These are phyloP conservation scores for Didymella exigua DNA, from an alignment of 2,329 filamentous ascomycete species.

Conservation along the genomic window DNA sequence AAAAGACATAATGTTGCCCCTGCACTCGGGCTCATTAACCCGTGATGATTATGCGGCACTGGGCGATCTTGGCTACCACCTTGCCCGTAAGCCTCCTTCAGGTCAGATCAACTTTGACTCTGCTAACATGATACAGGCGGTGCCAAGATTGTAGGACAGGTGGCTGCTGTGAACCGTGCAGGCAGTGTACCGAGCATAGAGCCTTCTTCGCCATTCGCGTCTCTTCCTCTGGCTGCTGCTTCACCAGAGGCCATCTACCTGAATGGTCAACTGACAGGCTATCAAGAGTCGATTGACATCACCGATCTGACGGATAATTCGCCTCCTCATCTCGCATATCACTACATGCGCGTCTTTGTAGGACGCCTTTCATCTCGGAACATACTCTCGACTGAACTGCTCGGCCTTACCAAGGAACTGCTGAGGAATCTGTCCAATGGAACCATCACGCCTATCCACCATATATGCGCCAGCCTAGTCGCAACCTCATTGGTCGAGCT, in stretches of 20 bases:
- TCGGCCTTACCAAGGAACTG: slow-evolving; percentile 38
- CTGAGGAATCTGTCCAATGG: slow-evolving; percentile 34
- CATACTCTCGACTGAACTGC: slow-evolving; percentile 30
- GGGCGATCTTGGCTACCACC: slow-evolving; percentile 43
- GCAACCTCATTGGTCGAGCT: slow-evolving; percentile 44
- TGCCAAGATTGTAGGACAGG: slow-evolving; percentile 40
- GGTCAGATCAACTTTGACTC: not conserved
- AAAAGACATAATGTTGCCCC: slow-evolving; percentile 41
- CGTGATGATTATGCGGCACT: slow-evolving; percentile 40
- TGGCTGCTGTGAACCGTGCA: slow-evolving; percentile 37
- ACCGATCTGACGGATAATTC: slow-evolving; percentile 36
- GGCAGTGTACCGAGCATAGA: slow-evolving; percentile 41
- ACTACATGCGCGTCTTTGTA: slow-evolving; percentile 45
- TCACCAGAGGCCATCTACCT: slow-evolving; percentile 37
- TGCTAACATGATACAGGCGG: slow-evolving; percentile 31
- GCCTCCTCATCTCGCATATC: slow-evolving; percentile 42
- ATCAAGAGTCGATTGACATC: slow-evolving; percentile 41
- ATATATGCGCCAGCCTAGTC: slow-evolving; percentile 45
- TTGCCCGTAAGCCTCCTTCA: slow-evolving; percentile 40
- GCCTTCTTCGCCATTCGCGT: slow-evolving; percentile 36
- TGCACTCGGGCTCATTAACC: slow-evolving; percentile 38
- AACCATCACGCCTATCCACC: slow-evolving; percentile 42
- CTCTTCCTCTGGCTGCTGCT: slow-evolving; percentile 30
- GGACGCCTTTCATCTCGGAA: slow-evolving; percentile 35
- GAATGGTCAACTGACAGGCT: slow-evolving; percentile 38